These are phyloP conservation scores for Solanum acaule DNA, from an alignment of 257 asterid species.

Conservation along the genomic window DNA sequence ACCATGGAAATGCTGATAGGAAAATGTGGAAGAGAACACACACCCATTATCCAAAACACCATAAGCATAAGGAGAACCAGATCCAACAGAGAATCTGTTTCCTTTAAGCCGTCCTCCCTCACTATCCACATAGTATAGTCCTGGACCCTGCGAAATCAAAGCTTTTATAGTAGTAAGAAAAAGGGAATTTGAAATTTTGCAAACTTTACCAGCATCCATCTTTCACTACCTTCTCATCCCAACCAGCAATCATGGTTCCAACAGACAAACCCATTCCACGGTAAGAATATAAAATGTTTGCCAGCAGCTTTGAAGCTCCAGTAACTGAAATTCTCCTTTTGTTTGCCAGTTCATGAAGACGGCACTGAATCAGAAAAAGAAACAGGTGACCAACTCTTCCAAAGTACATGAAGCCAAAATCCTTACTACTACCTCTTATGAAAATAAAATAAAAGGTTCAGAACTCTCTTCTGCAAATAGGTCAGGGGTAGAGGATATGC, in stretches of 20 bases:
- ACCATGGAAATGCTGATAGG: neutral
- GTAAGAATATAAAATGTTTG: constrained; percentile 83
- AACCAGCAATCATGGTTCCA: constrained; percentile 97
- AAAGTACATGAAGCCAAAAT: neutral
- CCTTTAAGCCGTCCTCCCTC: constrained; percentile 98
- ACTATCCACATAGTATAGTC: constrained; percentile 87
- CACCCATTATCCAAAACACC: constrained; percentile 93
- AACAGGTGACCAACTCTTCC: constrained; percentile 2
- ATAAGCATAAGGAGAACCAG: constrained; percentile 98
- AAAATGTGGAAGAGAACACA: constrained; percentile 8
- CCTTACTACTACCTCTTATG: neutral
- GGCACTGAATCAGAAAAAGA: constrained; percentile 46
- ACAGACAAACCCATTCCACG: constrained; percentile 97
- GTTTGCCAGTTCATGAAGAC: constrained; percentile 87
- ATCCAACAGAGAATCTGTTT: constrained; percentile 88
- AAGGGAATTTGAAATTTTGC: neutral
- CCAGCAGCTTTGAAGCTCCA: constrained; percentile 87
- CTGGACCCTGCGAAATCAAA: constrained; percentile 68
- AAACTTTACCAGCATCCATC: neutral
- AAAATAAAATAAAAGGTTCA: neutral
- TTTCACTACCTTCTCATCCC: constrained; percentile 84
- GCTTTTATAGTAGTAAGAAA: neutral
- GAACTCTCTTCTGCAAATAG: neutral
- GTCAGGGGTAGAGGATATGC: neutral
- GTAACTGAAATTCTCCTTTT: constrained; percentile 92